A percentile compares a stretch with the other conserved stretches of the same genome.
Evolutionary conservation across 305 asterid species (phyloP).

Genomic region (Fraxinus nigra): DNA sequence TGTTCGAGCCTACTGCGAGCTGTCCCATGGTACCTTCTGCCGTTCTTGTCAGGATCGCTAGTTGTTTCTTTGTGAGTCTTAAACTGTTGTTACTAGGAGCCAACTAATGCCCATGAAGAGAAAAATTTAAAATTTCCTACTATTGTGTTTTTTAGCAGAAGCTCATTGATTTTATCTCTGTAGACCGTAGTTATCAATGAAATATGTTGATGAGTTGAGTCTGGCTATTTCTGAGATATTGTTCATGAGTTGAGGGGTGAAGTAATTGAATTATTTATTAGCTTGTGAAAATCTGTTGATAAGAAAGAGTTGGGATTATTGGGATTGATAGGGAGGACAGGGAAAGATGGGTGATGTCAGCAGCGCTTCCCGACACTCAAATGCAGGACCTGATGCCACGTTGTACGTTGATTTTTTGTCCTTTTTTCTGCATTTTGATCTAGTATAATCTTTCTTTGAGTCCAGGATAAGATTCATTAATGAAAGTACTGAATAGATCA

Average conservation of each 20-base stretch:
- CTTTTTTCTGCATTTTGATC: constrained; percentile 19
- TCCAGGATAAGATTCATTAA: background rate
- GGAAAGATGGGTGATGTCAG: constrained; percentile 61
- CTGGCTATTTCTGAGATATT: constrained; percentile 9
- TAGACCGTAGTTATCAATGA: background rate
- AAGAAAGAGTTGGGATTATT: constrained; percentile 48
- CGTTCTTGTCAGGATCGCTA: constrained; percentile 99
- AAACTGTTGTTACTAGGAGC: constrained; percentile 37
- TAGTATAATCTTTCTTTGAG: constrained; percentile 11
- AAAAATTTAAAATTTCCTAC: background rate
- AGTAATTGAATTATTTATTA: constrained; percentile 27
- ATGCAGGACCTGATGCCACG: constrained; percentile 37
- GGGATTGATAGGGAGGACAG: constrained; percentile 56
- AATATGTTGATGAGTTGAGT: background rate
- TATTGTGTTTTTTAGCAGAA: background rate
- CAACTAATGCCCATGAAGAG: constrained; percentile 21
- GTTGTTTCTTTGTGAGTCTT: constrained; percentile 71
- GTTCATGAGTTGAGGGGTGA: constrained; percentile 29
- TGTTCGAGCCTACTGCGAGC: constrained; percentile 89
- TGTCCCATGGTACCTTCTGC: constrained; percentile 94
- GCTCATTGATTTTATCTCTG: constrained; percentile 7
- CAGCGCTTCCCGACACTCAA: constrained; percentile 47
- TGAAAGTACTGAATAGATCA: background rate
- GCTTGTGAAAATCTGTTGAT: constrained; percentile 46
- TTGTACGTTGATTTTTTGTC: constrained; percentile 55